phyloP scores from a whole-genome alignment of 495 filamentous ascomycete genomes.

The Aspergillus leporis region DNA sequence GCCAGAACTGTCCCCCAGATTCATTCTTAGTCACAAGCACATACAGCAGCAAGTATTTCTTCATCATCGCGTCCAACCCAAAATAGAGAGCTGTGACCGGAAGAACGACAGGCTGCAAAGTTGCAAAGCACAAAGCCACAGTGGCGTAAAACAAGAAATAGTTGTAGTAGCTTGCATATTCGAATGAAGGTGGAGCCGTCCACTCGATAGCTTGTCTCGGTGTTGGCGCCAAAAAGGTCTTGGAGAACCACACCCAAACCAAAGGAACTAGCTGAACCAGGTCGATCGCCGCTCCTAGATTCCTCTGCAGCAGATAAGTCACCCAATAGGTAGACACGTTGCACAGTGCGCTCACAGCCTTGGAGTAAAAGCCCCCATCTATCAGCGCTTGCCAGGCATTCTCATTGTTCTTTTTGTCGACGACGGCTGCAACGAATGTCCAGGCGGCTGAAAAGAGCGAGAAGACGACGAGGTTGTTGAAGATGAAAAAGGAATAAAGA shows the following conservation, averaged over 20 bases:
- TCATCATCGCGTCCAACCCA: slow-evolving; percentile 78
- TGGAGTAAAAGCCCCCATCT: slow-evolving; percentile 57
- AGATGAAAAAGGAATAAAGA: slow-evolving; percentile 93
- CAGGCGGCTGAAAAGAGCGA: slow-evolving; percentile 83
- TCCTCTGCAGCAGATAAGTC: slow-evolving; percentile 87
- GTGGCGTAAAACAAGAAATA: slow-evolving; percentile 92
- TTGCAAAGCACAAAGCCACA: slow-evolving; percentile 81
- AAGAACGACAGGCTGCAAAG: slow-evolving; percentile 87
- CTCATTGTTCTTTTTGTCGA: slow-evolving; percentile 52
- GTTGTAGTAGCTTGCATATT: slow-evolving; percentile 97
- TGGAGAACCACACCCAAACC: slow-evolving; percentile 75
- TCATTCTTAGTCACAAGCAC: slow-evolving; percentile 96
- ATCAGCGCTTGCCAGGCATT: slow-evolving; percentile 69
- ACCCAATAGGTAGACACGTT: slow-evolving; percentile 89
- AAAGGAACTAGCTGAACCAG: slow-evolving; percentile 81
- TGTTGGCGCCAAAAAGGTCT: slow-evolving; percentile 82
- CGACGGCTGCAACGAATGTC: slow-evolving; percentile 65
- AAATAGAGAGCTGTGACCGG: slow-evolving; percentile 92
- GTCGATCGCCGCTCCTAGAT: slow-evolving; percentile 87
- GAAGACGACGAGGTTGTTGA: slow-evolving; percentile 96
- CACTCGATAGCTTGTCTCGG: slow-evolving; percentile 91
- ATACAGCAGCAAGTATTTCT: slow-evolving; percentile 94
- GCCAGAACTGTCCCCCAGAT: slow-evolving; percentile 93
- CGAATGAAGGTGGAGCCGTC: slow-evolving; percentile 88
- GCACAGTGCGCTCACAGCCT: slow-evolving; percentile 70